Base-by-base conservation (phyloP, 202 grass and related monocot genomes). In the Setaria italica region DNA sequence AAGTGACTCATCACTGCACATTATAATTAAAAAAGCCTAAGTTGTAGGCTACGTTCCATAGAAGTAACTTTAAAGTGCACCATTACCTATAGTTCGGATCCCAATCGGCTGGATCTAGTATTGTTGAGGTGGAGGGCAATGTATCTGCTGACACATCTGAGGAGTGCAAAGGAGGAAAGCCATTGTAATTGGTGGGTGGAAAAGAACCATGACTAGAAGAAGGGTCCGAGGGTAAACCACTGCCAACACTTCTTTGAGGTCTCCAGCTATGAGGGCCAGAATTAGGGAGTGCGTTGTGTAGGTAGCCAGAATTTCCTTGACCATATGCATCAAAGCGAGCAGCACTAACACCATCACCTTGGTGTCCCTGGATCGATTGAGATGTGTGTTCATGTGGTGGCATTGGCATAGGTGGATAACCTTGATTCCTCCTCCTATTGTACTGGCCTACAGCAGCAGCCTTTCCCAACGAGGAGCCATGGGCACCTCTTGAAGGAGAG, bases 1-100 rank as follows among this genome's bases (percentile, higher is more conserved):
- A 82, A 99, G 92, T 12, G 78, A 94, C 74, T 99, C 94, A 8
- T 99, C 97, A 78, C 97, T 99, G 85, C 82, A 84, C 49, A 91
- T 69, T 67, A 82, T 50, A 89, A 78, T 19, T 59, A 45, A 62
- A 80, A 17, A 46, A 4, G 3, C 11, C 55, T 80, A 54, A 66
- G 78, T 76, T 33, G 78, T 45, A 64, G 11, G 69, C 32, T 87
- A 87, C 30, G 70, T 35, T 74, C 81, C 57, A 76, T 78, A 80
- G 20, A 86, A 80, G 62, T n/a, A 66, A 41, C 34, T 90, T 76
- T 43, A 70, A 32, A 59, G 78, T 78, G 72, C 65, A 88, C n/a
- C 32, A 74, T 89, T 90, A 99, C 97, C 92, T 99, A 85, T 97
- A 97, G 83, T 92, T 89, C 54, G 92, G 94, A 84, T 99, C 97